Conservation (phyloP, 2,329 filamentous ascomycete genomes). For the Fusarium sp. region DNA sequence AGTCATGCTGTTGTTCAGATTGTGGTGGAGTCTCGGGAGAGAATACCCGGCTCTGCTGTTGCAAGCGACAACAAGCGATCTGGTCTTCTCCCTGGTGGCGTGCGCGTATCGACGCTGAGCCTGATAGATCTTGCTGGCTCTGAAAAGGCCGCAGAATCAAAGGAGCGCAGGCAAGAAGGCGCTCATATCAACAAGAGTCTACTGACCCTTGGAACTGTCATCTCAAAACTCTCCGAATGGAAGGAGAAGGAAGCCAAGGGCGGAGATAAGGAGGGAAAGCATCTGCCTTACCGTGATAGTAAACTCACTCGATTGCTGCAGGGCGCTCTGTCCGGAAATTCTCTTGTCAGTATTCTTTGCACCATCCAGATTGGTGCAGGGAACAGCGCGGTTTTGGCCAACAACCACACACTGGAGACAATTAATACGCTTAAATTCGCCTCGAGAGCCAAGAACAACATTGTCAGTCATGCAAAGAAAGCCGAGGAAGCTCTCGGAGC, state of each 20-base stretch:
- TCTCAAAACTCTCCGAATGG: conserved; percentile 87
- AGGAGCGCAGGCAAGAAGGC: conserved; percentile 92
- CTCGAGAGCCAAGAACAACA: conserved; percentile 95
- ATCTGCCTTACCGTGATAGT: conserved; percentile 96
- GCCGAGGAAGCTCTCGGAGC: conserved; percentile 87
- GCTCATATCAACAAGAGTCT: conserved; percentile 99
- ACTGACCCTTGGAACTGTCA: conserved; percentile 93
- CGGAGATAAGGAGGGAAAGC: conserved; percentile 85
- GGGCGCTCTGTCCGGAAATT: conserved; percentile 90
- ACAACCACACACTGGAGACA: conserved; percentile 85
- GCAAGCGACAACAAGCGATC: conserved; percentile 68
- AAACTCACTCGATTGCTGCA: conserved; percentile 94
- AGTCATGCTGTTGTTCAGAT: conserved; percentile 99
- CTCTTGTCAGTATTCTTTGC: conserved; percentile 95
- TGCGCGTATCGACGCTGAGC: conserved; percentile 93
- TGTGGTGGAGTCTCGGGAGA: conserved; percentile 94
- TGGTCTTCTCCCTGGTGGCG: conserved; percentile 82
- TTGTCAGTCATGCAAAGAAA: conserved; percentile 95
- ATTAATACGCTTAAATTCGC: conserved; percentile 98
- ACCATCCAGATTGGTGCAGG: conserved; percentile 90
- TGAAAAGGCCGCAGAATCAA: conserved; percentile 93
- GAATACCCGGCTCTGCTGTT: conserved; percentile 67
- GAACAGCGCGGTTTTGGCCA: conserved; percentile 75
- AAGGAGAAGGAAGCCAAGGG: conserved; percentile 83
- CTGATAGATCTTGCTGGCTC: conserved; percentile 97